phyloP scores from a whole-genome alignment of 1,139 yeast species.

The Entelexis sorbosivorans region DNA sequence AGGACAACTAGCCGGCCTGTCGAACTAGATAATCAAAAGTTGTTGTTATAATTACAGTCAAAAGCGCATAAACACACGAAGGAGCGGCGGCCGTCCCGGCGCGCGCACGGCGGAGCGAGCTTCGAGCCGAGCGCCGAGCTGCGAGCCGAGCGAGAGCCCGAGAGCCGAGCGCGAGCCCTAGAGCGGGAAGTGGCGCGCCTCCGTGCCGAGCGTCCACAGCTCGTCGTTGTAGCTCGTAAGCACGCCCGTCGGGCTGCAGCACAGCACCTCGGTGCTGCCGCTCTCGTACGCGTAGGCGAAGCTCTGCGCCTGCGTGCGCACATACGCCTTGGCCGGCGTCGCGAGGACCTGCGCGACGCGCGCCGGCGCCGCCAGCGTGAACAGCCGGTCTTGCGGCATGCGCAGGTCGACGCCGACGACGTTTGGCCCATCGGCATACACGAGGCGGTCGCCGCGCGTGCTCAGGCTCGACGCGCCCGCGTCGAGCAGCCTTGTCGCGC shows the following conservation, averaged over 20 bases:
- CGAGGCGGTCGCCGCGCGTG: neutral
- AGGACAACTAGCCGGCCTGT: neutral
- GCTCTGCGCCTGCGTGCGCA: neutral
- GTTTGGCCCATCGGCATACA: neutral
- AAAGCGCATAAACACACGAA: too few species aligned
- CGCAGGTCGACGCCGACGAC: conserved; percentile 8
- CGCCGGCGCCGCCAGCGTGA: neutral
- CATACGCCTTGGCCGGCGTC: conserved; percentile 6
- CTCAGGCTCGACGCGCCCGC: conserved; percentile 1
- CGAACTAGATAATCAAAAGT: neutral
- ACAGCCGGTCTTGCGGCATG: neutral
- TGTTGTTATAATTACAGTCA: too few species aligned
- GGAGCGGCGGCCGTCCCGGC: too few species aligned
- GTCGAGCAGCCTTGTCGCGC: neutral
- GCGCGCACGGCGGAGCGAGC: too few species aligned
- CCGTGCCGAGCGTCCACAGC: conserved; percentile 7
- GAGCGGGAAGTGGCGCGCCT: conserved; percentile 9
- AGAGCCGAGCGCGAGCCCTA: neutral
- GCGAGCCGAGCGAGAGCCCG: too few species aligned
- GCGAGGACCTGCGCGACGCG: neutral
- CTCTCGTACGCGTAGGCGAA: conserved; percentile 1
- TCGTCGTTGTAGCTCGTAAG: conserved; percentile 1
- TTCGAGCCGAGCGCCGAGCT: too few species aligned
- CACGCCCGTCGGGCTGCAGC: neutral
- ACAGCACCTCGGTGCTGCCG: conserved; percentile 3